These are phyloP conservation scores for Colletotrichum tabaci DNA, from an alignment of 2,329 filamentous ascomycete species.

Conservation along the genomic window DNA sequence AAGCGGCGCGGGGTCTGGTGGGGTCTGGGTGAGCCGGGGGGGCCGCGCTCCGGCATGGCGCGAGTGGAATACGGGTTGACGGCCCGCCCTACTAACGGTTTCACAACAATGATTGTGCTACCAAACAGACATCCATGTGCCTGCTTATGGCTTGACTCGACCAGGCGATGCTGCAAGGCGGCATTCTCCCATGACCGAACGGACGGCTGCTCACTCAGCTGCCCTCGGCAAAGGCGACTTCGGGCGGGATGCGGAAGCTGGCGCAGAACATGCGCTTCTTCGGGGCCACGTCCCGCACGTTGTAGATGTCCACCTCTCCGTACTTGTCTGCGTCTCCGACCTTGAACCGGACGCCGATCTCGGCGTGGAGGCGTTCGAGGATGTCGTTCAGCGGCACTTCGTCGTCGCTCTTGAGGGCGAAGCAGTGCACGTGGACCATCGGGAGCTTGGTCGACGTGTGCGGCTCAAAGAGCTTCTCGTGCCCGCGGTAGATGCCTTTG, in stretches of 20 bases:
- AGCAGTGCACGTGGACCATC: slow-evolving; percentile 94
- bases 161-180: not conserved
- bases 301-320: slow-evolving; percentile 70
- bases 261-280: slow-evolving; percentile 98
- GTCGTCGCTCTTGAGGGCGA: slow-evolving; percentile 85
- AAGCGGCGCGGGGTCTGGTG: slow-evolving; percentile 15
- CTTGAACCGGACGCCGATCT: slow-evolving; percentile 58
- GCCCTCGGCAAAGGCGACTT: slow-evolving; percentile 80
- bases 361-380: slow-evolving; percentile 56
- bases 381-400: slow-evolving; percentile 73
- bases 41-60: slow-evolving; percentile 21
- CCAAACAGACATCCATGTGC: slow-evolving; percentile 2
- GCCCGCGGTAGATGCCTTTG: slow-evolving; percentile 83
- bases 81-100: not conserved
- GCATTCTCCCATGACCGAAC: not conserved
- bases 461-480: slow-evolving; percentile 76
- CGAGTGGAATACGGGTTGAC: not conserved
- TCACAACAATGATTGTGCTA: slow-evolving; percentile 1
- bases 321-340: slow-evolving; percentile 63
- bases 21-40: not conserved
- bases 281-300: slow-evolving; percentile 90
- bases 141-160: slow-evolving; percentile 1
- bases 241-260: slow-evolving; percentile 85
- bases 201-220: slow-evolving; percentile 11
- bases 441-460: slow-evolving; percentile 76